Base-by-base conservation (phyloP, 2,329 filamentous ascomycete species). In the Paecilomyces dactylethromorphus region DNA sequence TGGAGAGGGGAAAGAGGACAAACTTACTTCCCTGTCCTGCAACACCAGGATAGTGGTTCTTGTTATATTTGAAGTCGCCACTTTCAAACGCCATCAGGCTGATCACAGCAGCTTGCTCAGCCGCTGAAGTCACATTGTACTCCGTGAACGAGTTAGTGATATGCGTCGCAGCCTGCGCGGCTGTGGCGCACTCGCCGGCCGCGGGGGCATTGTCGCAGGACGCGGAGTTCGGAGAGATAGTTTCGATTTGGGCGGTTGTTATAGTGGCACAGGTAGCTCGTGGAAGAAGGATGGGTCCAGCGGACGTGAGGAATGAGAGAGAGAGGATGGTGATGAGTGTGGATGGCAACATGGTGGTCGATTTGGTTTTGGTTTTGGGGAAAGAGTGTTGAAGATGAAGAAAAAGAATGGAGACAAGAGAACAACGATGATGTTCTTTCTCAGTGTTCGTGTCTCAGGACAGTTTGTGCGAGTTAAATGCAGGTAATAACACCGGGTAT, bases 81-180 rank as follows among this genome's bases (percentile, higher is more conserved):
- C 84, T 85, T 76, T 95, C 91, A 69, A 86, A 87, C 11, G 87
- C 84, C 77, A 90, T 88, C 68, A 91, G 79, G 12, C 86, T 80
- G 51, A 94, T 69, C 15, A 92, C 73, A 22, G 87, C 89, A 6
- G 90, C 90, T 69, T 89, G 86, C 65, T 88, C 84, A 22, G 79
- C 82, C 22, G 76, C 74, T 33, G 72, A 71, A 54, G 74, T 79
- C 65, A 92, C 76, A 2, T 71, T 63, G 78, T 90, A 88, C 11
- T 78, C 73, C 18, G 67, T 58, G 71, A 92, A 86, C 35, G 84
- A 81, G 6, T 74, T 64, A 66, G 77, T 75, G 60, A 93, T 79
- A 63, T 75, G 78, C 1, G 80, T 77, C 0, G 84, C 87, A 1
- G 87, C 87, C 65, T 84, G 77, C 7, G 72, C 71, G n/a, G 87